Base-by-base conservation (phyloP, 352 stramenopile genomes). In the Elongisporangium anandrum region DNA sequence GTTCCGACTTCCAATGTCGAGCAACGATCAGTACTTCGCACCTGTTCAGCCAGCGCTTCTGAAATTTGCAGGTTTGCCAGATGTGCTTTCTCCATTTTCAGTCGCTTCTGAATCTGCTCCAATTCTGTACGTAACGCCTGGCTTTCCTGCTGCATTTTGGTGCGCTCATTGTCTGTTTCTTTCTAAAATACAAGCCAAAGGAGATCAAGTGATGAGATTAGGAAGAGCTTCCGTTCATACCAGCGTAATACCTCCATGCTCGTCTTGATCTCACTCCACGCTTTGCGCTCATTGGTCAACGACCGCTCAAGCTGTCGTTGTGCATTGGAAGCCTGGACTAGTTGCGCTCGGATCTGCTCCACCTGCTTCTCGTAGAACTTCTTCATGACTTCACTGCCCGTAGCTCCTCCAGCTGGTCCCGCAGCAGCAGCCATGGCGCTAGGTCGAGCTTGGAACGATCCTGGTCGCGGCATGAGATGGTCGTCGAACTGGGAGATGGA, bases 311-410 rank as follows among this genome's bases (percentile, higher is more conserved):
- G 52, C 24, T 85, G 72, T 9, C 57, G 70, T 34, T 90, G 76
- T 0, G 71, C 60, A 22, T 87, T 75, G 8, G 76, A 66, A 48
- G 68, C 67, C 9, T 85, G 48, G 0, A 63, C 66, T 23, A 92
- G 63, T 59, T 94, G 81, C 20, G 68, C 59, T 50, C 84, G 78
- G 29, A 92, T 80, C 62, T 89, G 85, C 13, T 82, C 77, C n/a
- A 91, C 83, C 57, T 92, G 83, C 21, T 82, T 75, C 65, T 92
- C 79, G 63, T 90, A 94, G 51, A 92, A 90, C 61, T 85, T 86
- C 58, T 86, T 83, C 79, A 92, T 87, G 39, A 89, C 67, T 13
- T 77, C 57, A 51, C 53, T 50, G 68, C 66, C 26, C 22, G 55
- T 69, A 15, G 57, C 13, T 60, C 38, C 56, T 4, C 71, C 51